These are phyloP conservation scores for Scortechinia acanthostroma DNA, from an alignment of 2,329 filamentous ascomycete species.

Conservation along the genomic window DNA sequence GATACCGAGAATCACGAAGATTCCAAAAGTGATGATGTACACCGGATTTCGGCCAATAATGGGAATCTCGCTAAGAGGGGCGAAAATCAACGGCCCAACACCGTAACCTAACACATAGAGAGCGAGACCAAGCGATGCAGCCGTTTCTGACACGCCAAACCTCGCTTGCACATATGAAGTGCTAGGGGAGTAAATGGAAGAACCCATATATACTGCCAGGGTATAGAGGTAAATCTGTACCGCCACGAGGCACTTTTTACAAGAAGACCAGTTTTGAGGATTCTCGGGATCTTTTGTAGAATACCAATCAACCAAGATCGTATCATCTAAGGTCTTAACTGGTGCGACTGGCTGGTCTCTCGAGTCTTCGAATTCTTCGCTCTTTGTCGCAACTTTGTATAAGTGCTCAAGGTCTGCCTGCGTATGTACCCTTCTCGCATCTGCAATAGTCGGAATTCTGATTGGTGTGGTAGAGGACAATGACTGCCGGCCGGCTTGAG, in stretches of 20 bases:
- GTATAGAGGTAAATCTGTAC: constrained; percentile 46
- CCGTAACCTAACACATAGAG: constrained; percentile 61
- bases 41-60: constrained; percentile 60
- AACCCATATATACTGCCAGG: constrained; percentile 44
- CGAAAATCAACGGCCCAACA: constrained; percentile 57
- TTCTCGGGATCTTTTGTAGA: constrained; percentile 44
- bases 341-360: constrained; percentile 36
- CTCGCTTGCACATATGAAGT: constrained; percentile 35
- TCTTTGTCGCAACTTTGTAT: too few relatives aligned
- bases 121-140: constrained; percentile 47
- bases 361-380: constrained; percentile 19
- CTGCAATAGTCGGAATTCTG: too few relatives aligned
- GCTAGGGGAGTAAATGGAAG: constrained; percentile 36
- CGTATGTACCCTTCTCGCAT: too few relatives aligned
- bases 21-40: constrained; percentile 60
- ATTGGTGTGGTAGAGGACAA: too few relatives aligned
- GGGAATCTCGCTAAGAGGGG: constrained; percentile 61
- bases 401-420: too few relatives aligned
- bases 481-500: too few relatives aligned
- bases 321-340: constrained; percentile 17
- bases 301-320: constrained; percentile 25
- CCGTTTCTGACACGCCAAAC: constrained; percentile 41
- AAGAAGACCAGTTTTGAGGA: constrained; percentile 43
- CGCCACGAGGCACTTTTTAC: constrained; percentile 29
- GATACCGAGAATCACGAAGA: constrained; percentile 63